These are phyloP conservation scores for Hysterium pulicare DNA, from an alignment of 2,329 filamentous ascomycete genomes.

Conservation along the genomic window DNA sequence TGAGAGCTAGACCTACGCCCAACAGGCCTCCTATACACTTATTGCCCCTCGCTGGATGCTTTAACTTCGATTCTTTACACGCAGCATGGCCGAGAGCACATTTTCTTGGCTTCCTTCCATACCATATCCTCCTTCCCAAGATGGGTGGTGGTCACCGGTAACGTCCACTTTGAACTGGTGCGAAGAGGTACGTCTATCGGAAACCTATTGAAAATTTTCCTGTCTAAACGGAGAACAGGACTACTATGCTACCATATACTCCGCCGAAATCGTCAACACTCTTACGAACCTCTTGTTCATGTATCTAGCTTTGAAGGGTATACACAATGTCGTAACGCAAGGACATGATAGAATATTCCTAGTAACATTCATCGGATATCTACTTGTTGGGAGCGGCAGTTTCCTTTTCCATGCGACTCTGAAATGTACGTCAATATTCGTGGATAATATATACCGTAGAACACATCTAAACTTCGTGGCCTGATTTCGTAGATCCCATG, in stretches of 20 bases:
- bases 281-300: constrained; percentile 81
- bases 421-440: constrained; percentile 51
- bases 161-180: constrained; percentile 77
- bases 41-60: no score
- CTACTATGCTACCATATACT: constrained; percentile 71
- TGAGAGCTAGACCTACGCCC: background rate
- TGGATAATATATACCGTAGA: background rate
- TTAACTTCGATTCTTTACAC: background rate
- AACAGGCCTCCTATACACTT: background rate
- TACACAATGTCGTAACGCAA: constrained; percentile 68
- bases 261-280: constrained; percentile 75
- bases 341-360: constrained; percentile 74
- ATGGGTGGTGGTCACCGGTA: constrained; percentile 66
- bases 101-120: constrained; percentile 42
- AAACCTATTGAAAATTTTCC: background rate
- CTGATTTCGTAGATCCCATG: constrained; percentile 56
- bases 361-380: constrained; percentile 61
- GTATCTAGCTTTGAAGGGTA: constrained; percentile 71
- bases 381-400: constrained; percentile 59
- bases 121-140: constrained; percentile 49
- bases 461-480: background rate
- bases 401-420: constrained; percentile 63
- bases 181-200: constrained; percentile 60
- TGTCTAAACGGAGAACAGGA: constrained; percentile 48
- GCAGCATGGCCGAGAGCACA: constrained; percentile 26